Evolutionary conservation across 129 eudicot species (phyloP), one percentile per base, ranked within the genome.

Genomic region (Artemisia annua): DNA sequence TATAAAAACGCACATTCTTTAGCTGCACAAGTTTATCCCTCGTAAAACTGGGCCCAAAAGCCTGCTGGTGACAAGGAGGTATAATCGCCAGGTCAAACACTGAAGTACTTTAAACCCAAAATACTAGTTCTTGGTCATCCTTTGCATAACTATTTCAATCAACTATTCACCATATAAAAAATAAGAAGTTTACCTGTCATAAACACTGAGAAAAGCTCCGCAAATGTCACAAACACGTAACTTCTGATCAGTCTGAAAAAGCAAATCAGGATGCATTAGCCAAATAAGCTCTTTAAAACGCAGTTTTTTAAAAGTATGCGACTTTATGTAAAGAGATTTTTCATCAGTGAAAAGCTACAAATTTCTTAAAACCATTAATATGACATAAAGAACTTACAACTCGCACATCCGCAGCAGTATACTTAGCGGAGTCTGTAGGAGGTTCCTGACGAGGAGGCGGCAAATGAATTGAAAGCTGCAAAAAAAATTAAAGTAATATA

Each of bases 21-120:
- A 90, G 98, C 98, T 61, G 97, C 97, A 88, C 81, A 94, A 94
- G 97, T 84, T 82, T 90, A 94, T 90, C 98, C 98, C 97, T 90
- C 96, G 97, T 87, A 90, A 89, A 89, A 93, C 89, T 88, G 97
- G 96, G 97, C 97, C 96, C 97, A 94, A 90, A 88, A 94, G 98
- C 96, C 97, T 94, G 96, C 92, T 93, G 98, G 96, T 89, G 91
- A 94, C 88, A 94, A 87, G 97, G 97, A 93, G 96, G 96, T 90
- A 87, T 88, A 82, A 84, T 87, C 78, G 76, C 98, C 86, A 84
- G 80, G 96, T 94, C 98, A 94, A 94, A 86, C 70, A 79, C 85
- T 77, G 97, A 94, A 86, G 86, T 75, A 75, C 91, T 82, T 70
- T 66, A 86, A 87, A 79, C 84, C 83, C 92, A 83, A 77, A 84